A percentile compares a stretch with the other conserved stretches of the same genome.
These are phyloP conservation scores for Psilocybe azurescens DNA, from an alignment of 768 basidiomycete species.

Conservation along the genomic window DNA sequence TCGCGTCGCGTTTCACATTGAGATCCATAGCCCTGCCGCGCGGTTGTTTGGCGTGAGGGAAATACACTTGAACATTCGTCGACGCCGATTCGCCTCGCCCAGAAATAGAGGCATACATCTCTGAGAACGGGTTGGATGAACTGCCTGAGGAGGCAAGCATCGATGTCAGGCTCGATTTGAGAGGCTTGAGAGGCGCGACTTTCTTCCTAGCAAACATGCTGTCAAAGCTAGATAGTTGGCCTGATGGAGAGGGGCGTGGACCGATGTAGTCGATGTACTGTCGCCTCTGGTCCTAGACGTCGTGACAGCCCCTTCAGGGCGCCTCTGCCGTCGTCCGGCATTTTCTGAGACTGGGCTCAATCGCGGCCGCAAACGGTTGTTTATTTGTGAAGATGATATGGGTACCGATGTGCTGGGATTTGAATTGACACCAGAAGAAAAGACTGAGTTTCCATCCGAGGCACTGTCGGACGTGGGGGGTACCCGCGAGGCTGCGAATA, in stretches of 20 bases:
- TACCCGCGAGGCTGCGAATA: slow-evolving; percentile 65
- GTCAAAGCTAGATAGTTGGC: slow-evolving; percentile 17
- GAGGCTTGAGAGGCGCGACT: slow-evolving; percentile 46
- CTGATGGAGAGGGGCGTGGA: slow-evolving; percentile 18
- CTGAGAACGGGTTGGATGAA: slow-evolving; percentile 84
- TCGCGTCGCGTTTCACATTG: slow-evolving; percentile 84
- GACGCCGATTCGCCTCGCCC: slow-evolving; percentile 73
- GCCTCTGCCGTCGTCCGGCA: slow-evolving; percentile 29
- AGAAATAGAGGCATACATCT: slow-evolving; percentile 85
- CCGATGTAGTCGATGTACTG: slow-evolving; percentile 26
- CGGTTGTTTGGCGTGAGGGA: slow-evolving; percentile 77
- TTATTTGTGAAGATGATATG: slow-evolving; percentile 50
- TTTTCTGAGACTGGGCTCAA: slow-evolving; percentile 72
- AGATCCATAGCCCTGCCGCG: slow-evolving; percentile 68
- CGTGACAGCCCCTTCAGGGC: slow-evolving; percentile 17
- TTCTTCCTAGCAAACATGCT: slow-evolving; percentile 57
- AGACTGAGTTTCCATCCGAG: slow-evolving; percentile 65
- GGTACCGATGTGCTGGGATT: slow-evolving; percentile 56
- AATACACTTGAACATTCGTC: slow-evolving; percentile 77
- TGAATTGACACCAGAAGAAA: slow-evolving; percentile 49
- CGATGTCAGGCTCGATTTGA: slow-evolving; percentile 70
- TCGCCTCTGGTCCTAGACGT: slow-evolving; percentile 22
- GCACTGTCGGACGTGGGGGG: slow-evolving; percentile 62
- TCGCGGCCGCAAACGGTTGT: slow-evolving; percentile 47
- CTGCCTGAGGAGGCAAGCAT: slow-evolving; percentile 74